Conservation (phyloP, 768 basidiomycete genomes). For the Ramaria rubella region DNA sequence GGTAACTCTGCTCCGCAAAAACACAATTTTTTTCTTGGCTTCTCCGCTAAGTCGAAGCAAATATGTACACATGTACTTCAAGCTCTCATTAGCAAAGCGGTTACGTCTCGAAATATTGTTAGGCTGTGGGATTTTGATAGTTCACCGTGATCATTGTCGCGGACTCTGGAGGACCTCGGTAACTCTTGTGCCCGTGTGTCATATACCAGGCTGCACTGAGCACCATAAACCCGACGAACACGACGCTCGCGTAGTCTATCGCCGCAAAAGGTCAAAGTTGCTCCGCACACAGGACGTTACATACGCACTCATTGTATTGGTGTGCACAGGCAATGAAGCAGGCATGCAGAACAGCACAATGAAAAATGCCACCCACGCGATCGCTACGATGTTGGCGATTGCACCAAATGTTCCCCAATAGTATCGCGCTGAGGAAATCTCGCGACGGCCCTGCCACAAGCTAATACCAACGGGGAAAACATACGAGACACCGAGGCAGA, state of each 20-base stretch:
- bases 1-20: no score
- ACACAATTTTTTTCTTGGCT: no score
- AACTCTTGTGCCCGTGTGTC: constrained; percentile 20
- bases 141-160: no score
- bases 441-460: constrained; percentile 37
- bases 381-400: constrained; percentile 42
- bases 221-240: constrained; percentile 54
- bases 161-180: neutral
- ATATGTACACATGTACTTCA: no score
- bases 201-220: constrained; percentile 58
- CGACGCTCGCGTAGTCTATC: constrained; percentile 60
- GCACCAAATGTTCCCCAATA: constrained; percentile 40
- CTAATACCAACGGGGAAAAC: constrained; percentile 55
- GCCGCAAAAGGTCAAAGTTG: no score
- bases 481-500: constrained; percentile 59
- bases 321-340: constrained; percentile 49
- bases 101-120: no score
- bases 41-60: no score
- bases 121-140: no score
- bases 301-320: constrained; percentile 41
- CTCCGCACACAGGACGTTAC: no score
- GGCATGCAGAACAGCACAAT: constrained; percentile 68
- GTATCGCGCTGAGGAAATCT: constrained; percentile 46
- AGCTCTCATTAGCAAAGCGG: no score
- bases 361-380: constrained; percentile 56